These are phyloP conservation scores for Ustilago bromivora DNA, from an alignment of 1,284 basidiomycete genomes.

Conservation along the genomic window DNA sequence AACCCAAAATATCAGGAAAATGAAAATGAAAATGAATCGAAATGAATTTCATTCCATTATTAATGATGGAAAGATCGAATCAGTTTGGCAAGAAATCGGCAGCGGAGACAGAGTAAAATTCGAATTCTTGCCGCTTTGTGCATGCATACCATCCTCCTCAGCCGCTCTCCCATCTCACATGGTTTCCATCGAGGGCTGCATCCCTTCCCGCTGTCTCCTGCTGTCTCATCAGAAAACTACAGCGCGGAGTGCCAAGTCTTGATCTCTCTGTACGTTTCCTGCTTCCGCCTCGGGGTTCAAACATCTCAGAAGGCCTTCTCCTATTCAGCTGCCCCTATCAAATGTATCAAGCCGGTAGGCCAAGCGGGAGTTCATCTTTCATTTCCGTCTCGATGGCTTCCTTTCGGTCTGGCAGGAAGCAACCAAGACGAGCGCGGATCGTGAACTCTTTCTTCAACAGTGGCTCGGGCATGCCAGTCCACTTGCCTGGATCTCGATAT, in stretches of 20 bases:
- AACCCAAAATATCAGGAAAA: neutral
- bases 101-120: slow-evolving; percentile 14
- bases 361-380: neutral
- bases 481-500: neutral
- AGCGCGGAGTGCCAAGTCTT: neutral
- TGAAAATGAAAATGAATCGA: neutral
- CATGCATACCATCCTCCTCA: neutral
- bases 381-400: slow-evolving; percentile 45
- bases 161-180: slow-evolving; percentile 2
- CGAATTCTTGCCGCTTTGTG: slow-evolving; percentile 15
- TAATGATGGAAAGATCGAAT: no score
- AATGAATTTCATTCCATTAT: no score
- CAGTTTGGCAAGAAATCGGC: neutral
- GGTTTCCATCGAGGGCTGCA: slow-evolving; percentile 18
- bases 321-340: slow-evolving; percentile 5
- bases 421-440: slow-evolving; percentile 10
- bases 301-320: neutral
- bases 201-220: slow-evolving; percentile 16
- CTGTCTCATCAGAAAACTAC: slow-evolving; percentile 10
- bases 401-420: slow-evolving; percentile 3
- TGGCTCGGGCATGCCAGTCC: slow-evolving; percentile 3
- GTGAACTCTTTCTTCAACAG: slow-evolving; percentile 11
- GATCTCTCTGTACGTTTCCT: neutral
- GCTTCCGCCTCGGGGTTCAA: slow-evolving; percentile 34
- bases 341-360: slow-evolving; percentile 2